These are phyloP conservation scores for Lasiodiplodia citricola DNA, from an alignment of 2,329 filamentous ascomycete species.

Conservation along the genomic window DNA sequence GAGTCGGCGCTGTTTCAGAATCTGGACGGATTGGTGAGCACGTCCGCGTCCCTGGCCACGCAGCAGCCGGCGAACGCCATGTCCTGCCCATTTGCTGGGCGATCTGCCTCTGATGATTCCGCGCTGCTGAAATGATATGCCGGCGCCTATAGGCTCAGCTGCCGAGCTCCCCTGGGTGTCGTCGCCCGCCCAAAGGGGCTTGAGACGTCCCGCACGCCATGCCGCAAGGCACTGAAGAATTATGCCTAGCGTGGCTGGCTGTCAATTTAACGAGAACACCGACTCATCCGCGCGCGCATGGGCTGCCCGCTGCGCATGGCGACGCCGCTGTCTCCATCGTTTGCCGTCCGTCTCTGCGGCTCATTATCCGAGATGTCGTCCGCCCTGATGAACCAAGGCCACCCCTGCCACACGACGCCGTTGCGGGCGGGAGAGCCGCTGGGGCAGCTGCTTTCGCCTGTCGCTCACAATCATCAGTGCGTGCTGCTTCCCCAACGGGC, in stretches of 20 bases:
- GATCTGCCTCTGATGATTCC: constrained; percentile 19
- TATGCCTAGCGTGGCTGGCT: constrained; percentile 4
- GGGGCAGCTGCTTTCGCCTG: constrained; percentile 8
- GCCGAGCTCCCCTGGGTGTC: background rate
- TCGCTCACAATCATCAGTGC: constrained; percentile 14
- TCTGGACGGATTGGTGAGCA: constrained; percentile 15
- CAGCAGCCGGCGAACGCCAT: constrained; percentile 13
- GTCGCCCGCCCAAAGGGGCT: background rate
- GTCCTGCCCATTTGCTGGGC: background rate
- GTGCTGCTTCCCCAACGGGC: background rate
- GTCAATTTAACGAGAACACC: constrained; percentile 11
- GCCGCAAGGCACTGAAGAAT: constrained; percentile 3
- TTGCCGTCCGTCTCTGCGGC: constrained; percentile 1
- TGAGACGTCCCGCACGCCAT: background rate
- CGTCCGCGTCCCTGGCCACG: background rate
- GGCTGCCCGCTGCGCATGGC: constrained; percentile 8
- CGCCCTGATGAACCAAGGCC: background rate
- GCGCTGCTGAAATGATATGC: constrained; percentile 1
- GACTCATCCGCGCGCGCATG: constrained; percentile 11
- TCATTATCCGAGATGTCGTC: constrained; percentile 21
- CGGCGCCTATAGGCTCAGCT: background rate
- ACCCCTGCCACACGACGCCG: constrained; percentile 6
- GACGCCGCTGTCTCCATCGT: constrained; percentile 8
- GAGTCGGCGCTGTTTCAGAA: constrained; percentile 16
- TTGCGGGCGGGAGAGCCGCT: constrained; percentile 15